A percentile compares a stretch with the other conserved stretches of the same genome.
Conservation (phyloP, 2,329 filamentous ascomycete genomes). For the Fusarium oxysporum region DNA sequence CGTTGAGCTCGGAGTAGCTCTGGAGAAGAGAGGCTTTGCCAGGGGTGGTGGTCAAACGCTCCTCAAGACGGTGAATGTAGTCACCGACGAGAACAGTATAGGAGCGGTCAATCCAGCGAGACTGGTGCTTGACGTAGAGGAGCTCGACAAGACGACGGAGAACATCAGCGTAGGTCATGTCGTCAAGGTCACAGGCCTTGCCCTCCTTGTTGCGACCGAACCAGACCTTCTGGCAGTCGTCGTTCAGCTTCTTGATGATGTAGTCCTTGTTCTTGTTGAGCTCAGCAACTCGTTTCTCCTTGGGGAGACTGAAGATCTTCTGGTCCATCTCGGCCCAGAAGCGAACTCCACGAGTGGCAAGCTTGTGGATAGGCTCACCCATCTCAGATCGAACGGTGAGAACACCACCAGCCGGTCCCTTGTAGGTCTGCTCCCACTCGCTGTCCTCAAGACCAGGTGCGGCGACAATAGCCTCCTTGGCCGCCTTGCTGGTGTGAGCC, state of each 20-base stretch:
- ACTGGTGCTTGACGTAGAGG: conserved; percentile 91
- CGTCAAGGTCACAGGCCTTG: conserved; percentile 86
- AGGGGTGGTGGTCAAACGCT: conserved; percentile 83
- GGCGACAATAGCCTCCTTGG: conserved; percentile 90
- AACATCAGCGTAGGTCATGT: conserved; percentile 95
- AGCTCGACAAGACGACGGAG: conserved; percentile 88
- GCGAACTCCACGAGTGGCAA: conserved; percentile 92
- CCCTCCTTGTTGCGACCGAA: conserved; percentile 87
- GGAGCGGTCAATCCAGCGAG: conserved; percentile 90
- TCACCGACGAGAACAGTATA: conserved; percentile 87
- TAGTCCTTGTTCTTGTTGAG: conserved; percentile 89
- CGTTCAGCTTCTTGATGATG: conserved; percentile 95
- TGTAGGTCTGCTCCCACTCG: conserved; percentile 94
- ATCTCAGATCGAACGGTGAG: conserved; percentile 98
- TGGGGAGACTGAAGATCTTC: conserved; percentile 96
- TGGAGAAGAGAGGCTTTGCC: conserved; percentile 87
- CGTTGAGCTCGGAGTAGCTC: conserved; percentile 86
- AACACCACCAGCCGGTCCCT: conserved; percentile 89
- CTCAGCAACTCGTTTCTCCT: conserved; percentile 89
- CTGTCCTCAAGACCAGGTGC: conserved; percentile 83
- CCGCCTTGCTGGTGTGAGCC: conserved; percentile 85
- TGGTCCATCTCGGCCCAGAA: conserved; percentile 99
- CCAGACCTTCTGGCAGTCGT: conserved; percentile 97
- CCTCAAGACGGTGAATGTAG: conserved; percentile 96
- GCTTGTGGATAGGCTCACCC: conserved; percentile 99